Conservation (phyloP, 768 basidiomycete species). For the Naematelia encephala region DNA sequence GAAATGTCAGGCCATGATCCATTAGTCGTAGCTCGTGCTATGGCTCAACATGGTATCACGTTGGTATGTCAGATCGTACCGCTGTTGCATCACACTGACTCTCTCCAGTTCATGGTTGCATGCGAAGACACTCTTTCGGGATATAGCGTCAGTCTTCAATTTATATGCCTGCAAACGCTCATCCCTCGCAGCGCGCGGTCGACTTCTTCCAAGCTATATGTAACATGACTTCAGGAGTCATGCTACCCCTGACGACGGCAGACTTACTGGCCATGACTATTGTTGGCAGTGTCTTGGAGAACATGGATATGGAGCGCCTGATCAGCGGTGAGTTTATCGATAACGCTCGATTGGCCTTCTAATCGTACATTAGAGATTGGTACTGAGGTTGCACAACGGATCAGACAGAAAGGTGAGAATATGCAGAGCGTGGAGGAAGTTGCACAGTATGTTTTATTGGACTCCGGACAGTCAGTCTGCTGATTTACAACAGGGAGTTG, state of each 20-base stretch:
- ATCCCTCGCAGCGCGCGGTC: slow-evolving; percentile 34
- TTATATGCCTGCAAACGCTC: not conserved
- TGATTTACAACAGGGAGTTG: slow-evolving; percentile 60
- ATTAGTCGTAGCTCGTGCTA: slow-evolving; percentile 73
- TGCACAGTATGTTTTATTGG: slow-evolving; percentile 56
- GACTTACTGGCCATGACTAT: slow-evolving; percentile 93
- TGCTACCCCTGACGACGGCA: slow-evolving; percentile 93
- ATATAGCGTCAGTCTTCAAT: slow-evolving; percentile 27
- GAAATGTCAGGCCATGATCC: slow-evolving; percentile 65
- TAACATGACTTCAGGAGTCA: slow-evolving; percentile 86
- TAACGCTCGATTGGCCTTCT: not conserved
- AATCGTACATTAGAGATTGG: slow-evolving; percentile 65
- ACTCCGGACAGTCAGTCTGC: too few species aligned
- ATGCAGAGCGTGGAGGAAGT: slow-evolving; percentile 97
- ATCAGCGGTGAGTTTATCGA: slow-evolving; percentile 57
- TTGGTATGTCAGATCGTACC: slow-evolving; percentile 58
- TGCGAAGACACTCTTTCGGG: slow-evolving; percentile 70
- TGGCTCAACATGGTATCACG: slow-evolving; percentile 88
- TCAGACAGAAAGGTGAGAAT: slow-evolving; percentile 65
- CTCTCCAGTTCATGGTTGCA: slow-evolving; percentile 87
- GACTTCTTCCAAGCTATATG: slow-evolving; percentile 94
- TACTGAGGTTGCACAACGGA: slow-evolving; percentile 83
- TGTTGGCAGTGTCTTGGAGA: slow-evolving; percentile 89
- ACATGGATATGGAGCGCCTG: slow-evolving; percentile 95
- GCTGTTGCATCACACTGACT: not conserved